Percentiles rank a stretch among this genome's conserved stretches.
These are phyloP conservation scores for Castanea crenata DNA, from an alignment of 306 rosid species.

Conservation along the genomic window DNA sequence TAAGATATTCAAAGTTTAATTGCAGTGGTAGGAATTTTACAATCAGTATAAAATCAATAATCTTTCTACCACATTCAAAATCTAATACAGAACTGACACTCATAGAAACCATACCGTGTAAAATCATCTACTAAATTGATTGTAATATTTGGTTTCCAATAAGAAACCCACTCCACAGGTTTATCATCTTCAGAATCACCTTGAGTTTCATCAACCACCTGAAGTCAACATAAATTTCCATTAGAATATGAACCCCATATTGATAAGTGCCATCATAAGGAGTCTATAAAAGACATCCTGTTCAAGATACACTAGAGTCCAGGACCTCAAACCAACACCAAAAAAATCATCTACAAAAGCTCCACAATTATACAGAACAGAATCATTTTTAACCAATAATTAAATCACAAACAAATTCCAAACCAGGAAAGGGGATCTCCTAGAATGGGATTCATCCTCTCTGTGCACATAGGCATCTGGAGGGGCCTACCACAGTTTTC, in stretches of 20 bases:
- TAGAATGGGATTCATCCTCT: not conserved
- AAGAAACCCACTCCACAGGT: constrained; percentile 79
- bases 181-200: constrained; percentile 59
- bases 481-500: not conserved
- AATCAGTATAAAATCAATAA: not conserved
- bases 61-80: not conserved
- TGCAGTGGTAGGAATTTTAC: not conserved
- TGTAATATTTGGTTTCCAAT: constrained; percentile 88
- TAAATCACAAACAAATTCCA: too few relatives aligned
- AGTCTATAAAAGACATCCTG: not conserved
- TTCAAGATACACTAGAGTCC: not conserved
- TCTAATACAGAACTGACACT: not conserved
- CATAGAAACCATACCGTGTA: constrained; percentile 55
- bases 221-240: constrained; percentile 29
- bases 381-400: too few relatives aligned
- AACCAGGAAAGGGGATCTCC: not conserved
- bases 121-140: constrained; percentile 92
- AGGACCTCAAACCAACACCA: not conserved
- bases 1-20: not conserved
- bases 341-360: too few relatives aligned
- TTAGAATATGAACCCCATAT: constrained; percentile 19
- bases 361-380: too few relatives aligned
- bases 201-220: constrained; percentile 63
- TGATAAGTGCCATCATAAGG: constrained; percentile 4
- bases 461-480: not conserved